These are phyloP conservation scores for Anisodus acutangulus DNA, from an alignment of 257 asterid genomes.

Conservation along the genomic window DNA sequence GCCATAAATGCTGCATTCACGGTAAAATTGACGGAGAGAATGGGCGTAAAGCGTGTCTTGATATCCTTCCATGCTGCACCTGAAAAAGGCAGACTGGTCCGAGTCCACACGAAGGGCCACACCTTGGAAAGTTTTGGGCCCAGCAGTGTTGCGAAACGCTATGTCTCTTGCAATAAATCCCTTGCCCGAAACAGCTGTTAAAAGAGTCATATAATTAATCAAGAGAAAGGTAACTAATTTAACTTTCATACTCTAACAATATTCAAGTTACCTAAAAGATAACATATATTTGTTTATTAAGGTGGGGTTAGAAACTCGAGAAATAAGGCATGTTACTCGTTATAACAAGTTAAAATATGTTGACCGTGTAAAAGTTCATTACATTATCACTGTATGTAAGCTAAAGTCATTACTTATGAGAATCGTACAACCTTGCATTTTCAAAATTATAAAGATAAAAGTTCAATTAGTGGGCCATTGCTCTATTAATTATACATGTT, in stretches of 20 bases:
- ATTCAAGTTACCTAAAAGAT: too few relatives aligned
- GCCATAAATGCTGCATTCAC: constrained; percentile 88
- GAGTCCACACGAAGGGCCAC: constrained; percentile 98
- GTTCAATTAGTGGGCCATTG: too few relatives aligned
- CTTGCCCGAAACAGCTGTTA: constrained; percentile 84
- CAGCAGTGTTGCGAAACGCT: constrained; percentile 96
- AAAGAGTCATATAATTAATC: neutral
- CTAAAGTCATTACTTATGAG: too few relatives aligned
- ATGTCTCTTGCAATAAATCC: constrained; percentile 94
- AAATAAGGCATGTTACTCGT: neutral
- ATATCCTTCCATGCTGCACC: constrained; percentile 96
- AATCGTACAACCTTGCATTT: too few relatives aligned
- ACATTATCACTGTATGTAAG: neutral
- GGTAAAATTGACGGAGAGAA: constrained; percentile 95
- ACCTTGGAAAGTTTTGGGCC: constrained; percentile 77
- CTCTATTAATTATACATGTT: too few relatives aligned
- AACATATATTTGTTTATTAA: too few relatives aligned
- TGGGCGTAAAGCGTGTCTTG: constrained; percentile 97
- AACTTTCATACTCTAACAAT: too few relatives aligned
- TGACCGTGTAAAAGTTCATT: neutral
- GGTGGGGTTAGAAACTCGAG: neutral
- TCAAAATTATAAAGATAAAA: too few relatives aligned
- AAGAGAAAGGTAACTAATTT: neutral
- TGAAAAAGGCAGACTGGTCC: constrained; percentile 90
- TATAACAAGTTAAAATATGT: too few relatives aligned